Conservation (phyloP, 2,329 filamentous ascomycete genomes). For the Aspergillus floridensis region DNA sequence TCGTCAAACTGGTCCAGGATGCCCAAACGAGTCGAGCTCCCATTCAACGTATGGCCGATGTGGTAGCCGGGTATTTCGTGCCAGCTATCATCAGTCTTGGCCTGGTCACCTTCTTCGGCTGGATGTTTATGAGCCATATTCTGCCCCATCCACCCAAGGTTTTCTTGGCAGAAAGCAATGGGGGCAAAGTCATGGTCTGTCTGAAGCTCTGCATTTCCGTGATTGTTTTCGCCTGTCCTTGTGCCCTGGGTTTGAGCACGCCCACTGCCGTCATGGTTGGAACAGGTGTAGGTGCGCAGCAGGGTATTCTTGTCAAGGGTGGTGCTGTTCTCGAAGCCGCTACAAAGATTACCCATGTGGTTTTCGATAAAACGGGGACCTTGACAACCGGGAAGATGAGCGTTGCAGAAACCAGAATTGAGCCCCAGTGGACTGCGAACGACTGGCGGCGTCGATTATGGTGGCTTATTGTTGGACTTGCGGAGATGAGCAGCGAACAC, state of each 20-base stretch:
- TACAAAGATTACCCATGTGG: slow-evolving; percentile 83
- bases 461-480: slow-evolving; percentile 96
- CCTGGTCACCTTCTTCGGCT: slow-evolving; percentile 77
- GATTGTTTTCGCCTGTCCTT: slow-evolving; percentile 96
- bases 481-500: slow-evolving; percentile 93
- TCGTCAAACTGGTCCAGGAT: slow-evolving; percentile 96
- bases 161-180: slow-evolving; percentile 75
- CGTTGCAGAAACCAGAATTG: slow-evolving; percentile 69
- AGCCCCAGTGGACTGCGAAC: slow-evolving; percentile 65
- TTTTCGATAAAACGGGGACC: slow-evolving; percentile 95
- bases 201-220: slow-evolving; percentile 97
- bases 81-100: slow-evolving; percentile 84
- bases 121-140: slow-evolving; percentile 93
- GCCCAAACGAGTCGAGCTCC: slow-evolving; percentile 92
- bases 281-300: slow-evolving; percentile 91
- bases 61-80: slow-evolving; percentile 89
- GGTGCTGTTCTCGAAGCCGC: slow-evolving; percentile 87
- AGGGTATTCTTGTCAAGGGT: slow-evolving; percentile 97
- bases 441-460: slow-evolving; percentile 72
- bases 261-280: slow-evolving; percentile 99
- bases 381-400: slow-evolving; percentile 95
- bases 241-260: slow-evolving; percentile 90
- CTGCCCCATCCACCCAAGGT: slow-evolving; percentile 81
- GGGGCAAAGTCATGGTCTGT: slow-evolving; percentile 93
- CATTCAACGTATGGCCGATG: slow-evolving; percentile 89